Conservation (phyloP, 192 early-diverging fungal species). For the Geosiphon pyriformis region DNA sequence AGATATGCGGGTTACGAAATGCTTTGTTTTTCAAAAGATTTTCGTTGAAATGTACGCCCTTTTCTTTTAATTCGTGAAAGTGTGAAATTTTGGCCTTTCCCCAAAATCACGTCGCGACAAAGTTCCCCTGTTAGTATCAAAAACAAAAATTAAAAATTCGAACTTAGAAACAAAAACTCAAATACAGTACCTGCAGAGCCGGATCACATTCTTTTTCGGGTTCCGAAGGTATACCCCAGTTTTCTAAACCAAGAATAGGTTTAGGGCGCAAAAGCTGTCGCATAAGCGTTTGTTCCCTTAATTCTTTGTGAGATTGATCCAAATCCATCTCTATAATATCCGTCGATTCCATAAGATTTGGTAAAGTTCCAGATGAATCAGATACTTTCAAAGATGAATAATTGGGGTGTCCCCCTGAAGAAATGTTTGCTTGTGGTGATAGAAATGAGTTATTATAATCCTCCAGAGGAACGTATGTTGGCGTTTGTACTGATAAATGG, state of each 20-base stretch:
- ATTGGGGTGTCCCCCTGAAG: neutral
- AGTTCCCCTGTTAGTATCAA: neutral
- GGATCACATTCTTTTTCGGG: conserved; percentile 53
- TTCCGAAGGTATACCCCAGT: conserved; percentile 55
- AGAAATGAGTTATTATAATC: too few species aligned
- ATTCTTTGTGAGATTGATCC: conserved; percentile 7
- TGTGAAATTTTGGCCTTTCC: conserved; percentile 68
- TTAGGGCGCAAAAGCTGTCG: conserved; percentile 36
- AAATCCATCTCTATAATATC: too few species aligned
- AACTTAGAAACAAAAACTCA: neutral
- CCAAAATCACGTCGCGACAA: neutral
- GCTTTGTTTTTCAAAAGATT: conserved; percentile 76
- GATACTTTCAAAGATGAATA: neutral
- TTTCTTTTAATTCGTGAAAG: conserved; percentile 58
- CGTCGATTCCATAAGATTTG: neutral
- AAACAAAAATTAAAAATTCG: too few species aligned
- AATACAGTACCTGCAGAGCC: conserved; percentile 51
- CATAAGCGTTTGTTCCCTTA: conserved; percentile 15
- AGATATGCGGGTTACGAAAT: conserved; percentile 90
- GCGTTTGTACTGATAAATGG: neutral
- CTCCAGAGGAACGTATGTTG: too few species aligned
- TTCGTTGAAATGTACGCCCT: conserved; percentile 77
- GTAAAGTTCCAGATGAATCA: neutral
- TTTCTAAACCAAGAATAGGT: conserved; percentile 44
- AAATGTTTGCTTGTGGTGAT: neutral